Base-by-base conservation (phyloP, 2,329 filamentous ascomycete species). In the Aspergillus sp. region DNA sequence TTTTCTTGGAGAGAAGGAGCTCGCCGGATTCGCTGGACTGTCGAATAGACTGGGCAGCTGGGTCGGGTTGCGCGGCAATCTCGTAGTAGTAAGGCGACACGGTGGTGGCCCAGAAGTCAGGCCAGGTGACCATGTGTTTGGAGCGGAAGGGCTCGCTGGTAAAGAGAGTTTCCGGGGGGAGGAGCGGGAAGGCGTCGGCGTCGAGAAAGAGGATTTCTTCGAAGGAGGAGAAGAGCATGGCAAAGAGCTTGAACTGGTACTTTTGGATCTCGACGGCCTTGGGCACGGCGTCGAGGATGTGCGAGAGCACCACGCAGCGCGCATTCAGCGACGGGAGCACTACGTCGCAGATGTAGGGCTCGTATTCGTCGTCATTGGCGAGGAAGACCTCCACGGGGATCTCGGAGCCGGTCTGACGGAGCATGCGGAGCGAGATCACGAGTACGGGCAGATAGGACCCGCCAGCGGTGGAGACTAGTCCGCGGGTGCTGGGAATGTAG, bases 151-250 rank as follows among this genome's bases (percentile, higher is more conserved):
- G 73, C 16, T 75, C 67, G 3, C 62, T 60, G 1, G 54, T 56
- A 58, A 81, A 78, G 1, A 79, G 60, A 3, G 57, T 42, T 11
- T 74, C 71, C 0, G 77, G 77, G 19, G 72, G 64, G 5, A 68
- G 59, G 2, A 79, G 51, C 1, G 77, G 73, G 35, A 79, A 76
- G 38, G 71, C 70, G 46, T 79, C 77, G 2, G 74, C 75, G 50
- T 80, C 78, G 14, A 80, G 63, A 58, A 78, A 79, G 4, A 80
- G 65, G 9, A 79, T 68, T 22, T 77, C 67, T 53, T 77, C 72
- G 49, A 80, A 81, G 0, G 75, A 75, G 7, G 75, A 78, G 58
- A 79, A 77, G 5, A 80, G 64, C 60, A 80, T 73, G 1, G 76
- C 73, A 32, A 80, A 72, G 1, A 70, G 65, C 57, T 80, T 80